Evolutionary conservation across 2,329 filamentous ascomycete species (phyloP).

Genomic region (Penicillium hordei): DNA sequence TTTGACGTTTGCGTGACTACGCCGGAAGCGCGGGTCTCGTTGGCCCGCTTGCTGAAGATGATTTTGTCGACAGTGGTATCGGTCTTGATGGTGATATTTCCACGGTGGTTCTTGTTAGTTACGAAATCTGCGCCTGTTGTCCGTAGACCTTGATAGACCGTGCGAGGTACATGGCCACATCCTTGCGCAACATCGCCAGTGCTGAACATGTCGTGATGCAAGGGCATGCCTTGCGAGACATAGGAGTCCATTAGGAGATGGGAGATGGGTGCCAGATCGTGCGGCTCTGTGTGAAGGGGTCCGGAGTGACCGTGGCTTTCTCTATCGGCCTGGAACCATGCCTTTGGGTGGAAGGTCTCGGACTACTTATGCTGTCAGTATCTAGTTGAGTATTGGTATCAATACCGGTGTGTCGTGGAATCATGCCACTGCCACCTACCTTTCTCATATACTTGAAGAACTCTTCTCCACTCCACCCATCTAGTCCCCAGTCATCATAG

Average conservation of each 20-base stretch:
- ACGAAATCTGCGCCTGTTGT: slow-evolving; percentile 57
- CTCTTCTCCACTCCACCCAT: slow-evolving; percentile 58
- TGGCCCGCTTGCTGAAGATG: slow-evolving; percentile 42
- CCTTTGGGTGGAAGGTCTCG: slow-evolving; percentile 59
- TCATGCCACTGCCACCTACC: slow-evolving; percentile 29
- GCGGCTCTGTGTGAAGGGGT: slow-evolving; percentile 56
- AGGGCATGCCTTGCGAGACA: slow-evolving; percentile 54
- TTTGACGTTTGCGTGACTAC: slow-evolving; percentile 24
- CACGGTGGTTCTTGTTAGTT: slow-evolving; percentile 42
- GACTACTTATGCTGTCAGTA: slow-evolving; percentile 33
- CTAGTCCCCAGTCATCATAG: slow-evolving; percentile 56
- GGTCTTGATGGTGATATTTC: slow-evolving; percentile 52
- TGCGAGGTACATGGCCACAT: slow-evolving; percentile 57
- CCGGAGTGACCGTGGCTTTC: slow-evolving; percentile 54
- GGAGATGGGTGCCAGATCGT: slow-evolving; percentile 60
- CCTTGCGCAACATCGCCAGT: slow-evolving; percentile 54
- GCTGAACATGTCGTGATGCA: slow-evolving; percentile 62
- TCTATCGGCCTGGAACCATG: slow-evolving; percentile 55
- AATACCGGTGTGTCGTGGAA: neutral
- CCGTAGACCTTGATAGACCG: slow-evolving; percentile 54
- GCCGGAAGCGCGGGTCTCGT: slow-evolving; percentile 45
- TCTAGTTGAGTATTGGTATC: neutral
- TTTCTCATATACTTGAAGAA: slow-evolving; percentile 59
- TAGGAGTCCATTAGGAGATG: slow-evolving; percentile 56
- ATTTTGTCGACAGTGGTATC: slow-evolving; percentile 56